Evolutionary conservation across 1,284 basidiomycete species (phyloP), one percentile per base, ranked within the genome.

Genomic region (Rhodotorula sp.): DNA sequence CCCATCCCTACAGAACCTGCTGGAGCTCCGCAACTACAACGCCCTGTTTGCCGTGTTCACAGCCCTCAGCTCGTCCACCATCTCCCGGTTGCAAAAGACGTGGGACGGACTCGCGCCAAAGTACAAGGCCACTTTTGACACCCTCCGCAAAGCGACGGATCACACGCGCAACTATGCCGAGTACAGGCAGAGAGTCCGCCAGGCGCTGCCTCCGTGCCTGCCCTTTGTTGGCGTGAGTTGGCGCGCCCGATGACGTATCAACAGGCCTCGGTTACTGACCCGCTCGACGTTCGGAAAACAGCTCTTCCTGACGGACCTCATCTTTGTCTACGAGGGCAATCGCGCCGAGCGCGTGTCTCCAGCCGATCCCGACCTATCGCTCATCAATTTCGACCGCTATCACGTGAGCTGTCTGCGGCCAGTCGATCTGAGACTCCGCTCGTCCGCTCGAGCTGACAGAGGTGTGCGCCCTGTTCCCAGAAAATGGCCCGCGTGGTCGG

Each of bases 281-380:
- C 10, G 39, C 39, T 18, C 46, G 20, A 31, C 43, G 10, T n/a
- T 3, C 10, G 39, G 10, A 43, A 43, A 4, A 31, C 67, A 72
- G 70, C 62, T 77, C n/a, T 62, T 59, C 63, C 68, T 68, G 80
- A n/a, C 76, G 89, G 92, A 92, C 58, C 84, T 94, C 2, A 71
- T 75, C 61, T 99, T 98, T 82, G 95, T 93, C 78, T 88, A 91
- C 65, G 96, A 97, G 79, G 96, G 96, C 52, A 98, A 98, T 81
- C 90, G 93, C 14, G 90, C 91, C 14, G 86, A 89, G 77, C 87
- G 96, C 74, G 86, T 89, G n/a, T 91, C 92, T 18, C 91, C 81
- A 12, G 48, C 72, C 21, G 88, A 89, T 67, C 85, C 90, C 3
- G 87, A 87, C 63, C 89, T 92, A 81, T 91, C 90, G 79, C 83